Evolutionary conservation across 2,329 filamentous ascomycete genomes (phyloP), one percentile per base, ranked within the genome.

Genomic region (Thelonectria olida): DNA sequence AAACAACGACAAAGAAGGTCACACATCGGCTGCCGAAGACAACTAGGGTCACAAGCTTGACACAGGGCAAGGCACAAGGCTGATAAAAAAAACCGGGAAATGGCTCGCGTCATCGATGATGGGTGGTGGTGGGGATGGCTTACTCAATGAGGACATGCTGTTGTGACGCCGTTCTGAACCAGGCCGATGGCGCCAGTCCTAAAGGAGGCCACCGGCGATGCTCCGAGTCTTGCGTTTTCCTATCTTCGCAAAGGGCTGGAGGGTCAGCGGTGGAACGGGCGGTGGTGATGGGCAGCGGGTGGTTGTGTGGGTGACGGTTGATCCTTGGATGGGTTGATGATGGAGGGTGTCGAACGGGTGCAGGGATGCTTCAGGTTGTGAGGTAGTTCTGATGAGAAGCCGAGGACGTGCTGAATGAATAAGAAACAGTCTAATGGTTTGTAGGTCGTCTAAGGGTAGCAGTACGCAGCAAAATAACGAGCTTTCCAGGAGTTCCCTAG

Each of bases 61-160:
- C n/a, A n/a, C n/a, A n/a, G n/a, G n/a, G n/a, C n/a, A n/a, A n/a
- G n/a, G n/a, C n/a, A 41, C 50, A 31, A 60, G 47, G 45, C 51
- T 56, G 51, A 58, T 13, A 27, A 27, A 10, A 15, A 15, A 42
- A 28, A 45, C 25, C 19, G 23, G 44, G 39, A 47, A 59, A 71
- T 63, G 57, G 54, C 63, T 59, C 60, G 67, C 57, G 62, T 52
- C 60, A 65, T 64, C 48, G 54, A 44, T 51, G 50, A 49, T 48
- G 41, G 49, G 39, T 39, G 54, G 23, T 25, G 42, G 61, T 62
- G 69, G 67, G 61, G 65, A 60, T 56, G 31, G 66, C 72, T 74
- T 74, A 74, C 72, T 74, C 56, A 74, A 71, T 48, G 72, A 71
- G 60, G 65, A 51, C 73, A 74, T 74, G 47, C 64, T 66, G 48